Conservation (phyloP, 371 early-diverging fungal genomes). For the Mortierella sp. region DNA sequence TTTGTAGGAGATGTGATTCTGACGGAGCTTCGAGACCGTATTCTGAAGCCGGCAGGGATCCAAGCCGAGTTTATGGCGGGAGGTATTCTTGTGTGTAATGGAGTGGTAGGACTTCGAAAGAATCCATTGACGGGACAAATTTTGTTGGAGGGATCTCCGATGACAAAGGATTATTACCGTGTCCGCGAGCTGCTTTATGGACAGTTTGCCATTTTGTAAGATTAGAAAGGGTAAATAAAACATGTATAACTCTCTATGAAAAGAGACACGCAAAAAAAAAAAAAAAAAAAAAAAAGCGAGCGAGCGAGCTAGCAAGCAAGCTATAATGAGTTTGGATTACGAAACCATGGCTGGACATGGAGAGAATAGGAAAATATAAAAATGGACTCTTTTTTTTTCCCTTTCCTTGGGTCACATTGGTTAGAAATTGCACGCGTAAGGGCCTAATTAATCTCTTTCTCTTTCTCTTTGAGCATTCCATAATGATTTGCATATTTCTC, state of each 20-base stretch:
- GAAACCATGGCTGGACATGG: no score
- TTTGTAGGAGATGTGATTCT: constrained; percentile 89
- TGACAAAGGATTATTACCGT: constrained; percentile 52
- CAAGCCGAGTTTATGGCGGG: constrained; percentile 85
- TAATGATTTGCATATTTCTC: no score
- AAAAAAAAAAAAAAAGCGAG: constrained; percentile 3
- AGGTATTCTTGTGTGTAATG: constrained; percentile 88
- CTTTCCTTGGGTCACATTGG: no score
- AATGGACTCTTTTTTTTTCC: no score
- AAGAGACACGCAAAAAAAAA: neutral
- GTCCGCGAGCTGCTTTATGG: constrained; percentile 60
- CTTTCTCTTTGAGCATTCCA: no score
- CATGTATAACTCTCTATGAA: constrained; percentile 56
- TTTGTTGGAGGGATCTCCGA: constrained; percentile 44
- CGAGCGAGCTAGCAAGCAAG: neutral
- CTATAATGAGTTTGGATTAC: no score
- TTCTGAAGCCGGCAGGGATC: constrained; percentile 79
- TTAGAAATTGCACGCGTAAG: no score
- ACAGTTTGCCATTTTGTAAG: constrained; percentile 70
- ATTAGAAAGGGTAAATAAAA: constrained; percentile 1
- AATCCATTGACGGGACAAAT: constrained; percentile 53
- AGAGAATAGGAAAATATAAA: no score
- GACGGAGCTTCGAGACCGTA: constrained; percentile 76
- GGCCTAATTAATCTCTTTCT: no score
- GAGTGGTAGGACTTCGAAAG: constrained; percentile 79